A percentile compares a stretch with the other conserved stretches of the same genome.
These are phyloP conservation scores for Xylariaceae sp. DNA, from an alignment of 2,329 filamentous ascomycete genomes.

Conservation along the genomic window DNA sequence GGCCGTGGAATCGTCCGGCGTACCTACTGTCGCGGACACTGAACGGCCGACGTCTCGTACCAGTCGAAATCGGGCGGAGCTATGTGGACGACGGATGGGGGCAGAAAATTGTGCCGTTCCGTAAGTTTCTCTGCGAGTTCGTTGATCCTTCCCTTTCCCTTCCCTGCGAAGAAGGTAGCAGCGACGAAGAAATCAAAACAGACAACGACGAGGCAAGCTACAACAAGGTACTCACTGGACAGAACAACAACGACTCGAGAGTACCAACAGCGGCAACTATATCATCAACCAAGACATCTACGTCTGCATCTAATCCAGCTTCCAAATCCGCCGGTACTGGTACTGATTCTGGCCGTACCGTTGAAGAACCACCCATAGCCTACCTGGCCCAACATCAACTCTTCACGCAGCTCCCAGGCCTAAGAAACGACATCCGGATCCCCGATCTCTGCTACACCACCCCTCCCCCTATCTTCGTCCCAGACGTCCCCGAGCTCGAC, in stretches of 20 bases:
- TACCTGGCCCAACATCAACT: constrained; percentile 94
- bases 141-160: constrained; percentile 44
- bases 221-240: too few species aligned
- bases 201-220: too few species aligned
- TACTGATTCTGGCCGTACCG: too few species aligned
- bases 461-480: constrained; percentile 59
- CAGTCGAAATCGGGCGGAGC: constrained; percentile 78
- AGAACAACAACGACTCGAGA: background rate
- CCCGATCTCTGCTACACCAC: constrained; percentile 81
- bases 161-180: background rate
- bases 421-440: constrained; percentile 70
- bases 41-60: constrained; percentile 72
- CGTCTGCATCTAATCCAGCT: background rate
- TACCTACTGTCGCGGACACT: constrained; percentile 76
- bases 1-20: constrained; percentile 66
- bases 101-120: constrained; percentile 74
- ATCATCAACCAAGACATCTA: too few species aligned
- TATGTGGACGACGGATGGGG: constrained; percentile 86
- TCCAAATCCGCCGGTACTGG: too few species aligned
- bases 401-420: constrained; percentile 72
- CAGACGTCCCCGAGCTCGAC: constrained; percentile 39
- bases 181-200: background rate
- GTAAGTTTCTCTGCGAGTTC: constrained; percentile 62
- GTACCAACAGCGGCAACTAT: background rate
- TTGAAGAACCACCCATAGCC: too few species aligned